Conservation (phyloP, 2,329 filamentous ascomycete genomes). For the Hypomyces perniciosus region DNA sequence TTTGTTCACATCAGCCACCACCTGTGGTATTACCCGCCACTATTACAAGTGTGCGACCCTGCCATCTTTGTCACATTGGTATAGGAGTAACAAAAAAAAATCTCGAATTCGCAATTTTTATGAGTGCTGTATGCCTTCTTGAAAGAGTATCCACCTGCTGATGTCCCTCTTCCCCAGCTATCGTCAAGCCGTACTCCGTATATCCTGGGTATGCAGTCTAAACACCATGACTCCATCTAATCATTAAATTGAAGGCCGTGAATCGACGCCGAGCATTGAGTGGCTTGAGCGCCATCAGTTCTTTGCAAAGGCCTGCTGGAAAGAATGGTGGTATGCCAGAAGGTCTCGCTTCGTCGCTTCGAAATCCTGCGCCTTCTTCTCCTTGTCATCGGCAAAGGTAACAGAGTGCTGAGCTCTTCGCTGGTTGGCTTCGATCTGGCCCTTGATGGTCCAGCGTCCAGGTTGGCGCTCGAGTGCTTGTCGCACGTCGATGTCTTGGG, state of each 20-base stretch:
- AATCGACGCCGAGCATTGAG: too few relatives aligned
- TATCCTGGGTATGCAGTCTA: too few relatives aligned
- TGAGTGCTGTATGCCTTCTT: neutral
- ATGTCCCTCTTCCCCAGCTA: conserved; percentile 3
- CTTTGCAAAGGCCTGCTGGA: conserved; percentile 1
- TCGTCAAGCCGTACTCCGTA: neutral
- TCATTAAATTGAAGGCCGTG: too few relatives aligned
- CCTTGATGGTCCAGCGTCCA: conserved; percentile 35
- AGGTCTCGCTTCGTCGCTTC: conserved; percentile 44
- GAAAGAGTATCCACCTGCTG: neutral
- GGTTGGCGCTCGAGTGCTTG: conserved; percentile 40
- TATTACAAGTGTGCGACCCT: neutral
- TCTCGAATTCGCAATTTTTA: neutral
- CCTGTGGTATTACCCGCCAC: neutral
- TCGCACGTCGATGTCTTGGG: conserved; percentile 33
- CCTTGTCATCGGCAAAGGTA: conserved; percentile 24
- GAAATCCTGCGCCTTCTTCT: conserved; percentile 34
- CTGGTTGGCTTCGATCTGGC: conserved; percentile 29
- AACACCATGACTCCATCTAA: too few relatives aligned
- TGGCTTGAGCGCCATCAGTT: neutral
- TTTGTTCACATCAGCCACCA: neutral
- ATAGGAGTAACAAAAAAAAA: neutral
- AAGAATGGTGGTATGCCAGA: conserved; percentile 30
- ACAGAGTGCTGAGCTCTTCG: conserved; percentile 19
- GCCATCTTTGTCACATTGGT: neutral